A percentile compares a stretch with the other conserved stretches of the same genome.
Conservation (phyloP, 1,139 yeast genomes). For the Candida sanyaensis region DNA sequence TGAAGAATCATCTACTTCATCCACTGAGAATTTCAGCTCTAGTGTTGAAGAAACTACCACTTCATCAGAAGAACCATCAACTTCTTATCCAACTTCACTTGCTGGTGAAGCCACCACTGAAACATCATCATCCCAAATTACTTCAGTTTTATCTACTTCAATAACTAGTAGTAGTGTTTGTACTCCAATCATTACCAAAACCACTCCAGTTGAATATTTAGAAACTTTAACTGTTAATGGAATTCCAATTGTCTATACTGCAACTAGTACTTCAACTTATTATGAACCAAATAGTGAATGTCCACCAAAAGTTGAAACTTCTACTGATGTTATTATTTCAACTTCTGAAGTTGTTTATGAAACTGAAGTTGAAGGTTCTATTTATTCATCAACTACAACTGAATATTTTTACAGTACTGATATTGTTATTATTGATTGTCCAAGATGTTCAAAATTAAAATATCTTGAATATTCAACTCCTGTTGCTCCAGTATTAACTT, state of each 20-base stretch:
- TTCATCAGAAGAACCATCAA: slow-evolving; percentile 1
- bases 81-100: neutral
- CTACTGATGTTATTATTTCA: neutral
- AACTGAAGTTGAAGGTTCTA: neutral
- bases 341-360: slow-evolving; percentile 5
- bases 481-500: neutral
- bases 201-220: neutral
- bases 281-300: neutral
- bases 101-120: slow-evolving; percentile 1
- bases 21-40: neutral
- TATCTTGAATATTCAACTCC: neutral
- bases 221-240: slow-evolving; percentile 3
- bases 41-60: neutral
- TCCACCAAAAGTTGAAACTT: slow-evolving; percentile 1
- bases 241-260: neutral
- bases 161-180: neutral
- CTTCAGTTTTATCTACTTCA: slow-evolving; percentile 3
- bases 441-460: neutral
- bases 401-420: neutral
- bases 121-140: slow-evolving; percentile 1
- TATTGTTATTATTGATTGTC: neutral
- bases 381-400: slow-evolving; percentile 10
- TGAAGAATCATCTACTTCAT: too few species aligned
- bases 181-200: neutral
- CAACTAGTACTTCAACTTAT: neutral